Evolutionary conservation across 179 eudicot genomes (phyloP).

Genomic region (Beta macrorhiza): DNA sequence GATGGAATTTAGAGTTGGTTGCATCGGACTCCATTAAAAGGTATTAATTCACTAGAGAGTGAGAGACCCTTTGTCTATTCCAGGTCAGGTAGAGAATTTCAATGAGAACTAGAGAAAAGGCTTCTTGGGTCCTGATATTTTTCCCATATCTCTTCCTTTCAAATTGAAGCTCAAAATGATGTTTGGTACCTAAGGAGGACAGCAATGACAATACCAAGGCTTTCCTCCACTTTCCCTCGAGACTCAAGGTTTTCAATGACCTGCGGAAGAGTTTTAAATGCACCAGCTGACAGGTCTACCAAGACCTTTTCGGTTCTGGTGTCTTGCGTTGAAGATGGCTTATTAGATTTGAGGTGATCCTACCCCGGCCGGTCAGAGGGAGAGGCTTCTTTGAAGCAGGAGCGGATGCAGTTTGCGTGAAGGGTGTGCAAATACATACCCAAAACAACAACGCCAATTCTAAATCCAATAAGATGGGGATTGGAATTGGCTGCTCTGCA

Average conservation of each 20-base stretch:
- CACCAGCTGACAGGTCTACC: neutral
- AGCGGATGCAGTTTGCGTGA: too few species aligned
- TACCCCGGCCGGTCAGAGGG: too few species aligned
- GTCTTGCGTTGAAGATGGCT: neutral
- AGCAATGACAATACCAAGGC: neutral
- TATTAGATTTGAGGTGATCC: neutral
- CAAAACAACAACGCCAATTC: too few species aligned
- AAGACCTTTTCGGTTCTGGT: neutral
- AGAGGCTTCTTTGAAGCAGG: too few species aligned
- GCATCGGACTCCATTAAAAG: neutral
- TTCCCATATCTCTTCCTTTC: neutral
- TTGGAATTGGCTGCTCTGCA: too few species aligned
- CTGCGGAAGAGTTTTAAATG: neutral
- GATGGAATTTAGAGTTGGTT: neutral
- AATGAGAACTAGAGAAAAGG: neutral
- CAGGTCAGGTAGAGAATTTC: neutral
- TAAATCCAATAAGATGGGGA: too few species aligned
- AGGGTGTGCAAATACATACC: too few species aligned
- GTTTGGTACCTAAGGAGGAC: neutral
- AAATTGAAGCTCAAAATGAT: neutral
- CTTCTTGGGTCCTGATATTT: neutral
- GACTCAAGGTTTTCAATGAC: neutral
- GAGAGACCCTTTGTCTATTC: neutral
- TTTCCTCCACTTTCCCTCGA: neutral
- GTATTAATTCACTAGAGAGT: neutral